Base-by-base conservation (phyloP, 202 grass and related monocot species). In the Panicum virgatum region DNA sequence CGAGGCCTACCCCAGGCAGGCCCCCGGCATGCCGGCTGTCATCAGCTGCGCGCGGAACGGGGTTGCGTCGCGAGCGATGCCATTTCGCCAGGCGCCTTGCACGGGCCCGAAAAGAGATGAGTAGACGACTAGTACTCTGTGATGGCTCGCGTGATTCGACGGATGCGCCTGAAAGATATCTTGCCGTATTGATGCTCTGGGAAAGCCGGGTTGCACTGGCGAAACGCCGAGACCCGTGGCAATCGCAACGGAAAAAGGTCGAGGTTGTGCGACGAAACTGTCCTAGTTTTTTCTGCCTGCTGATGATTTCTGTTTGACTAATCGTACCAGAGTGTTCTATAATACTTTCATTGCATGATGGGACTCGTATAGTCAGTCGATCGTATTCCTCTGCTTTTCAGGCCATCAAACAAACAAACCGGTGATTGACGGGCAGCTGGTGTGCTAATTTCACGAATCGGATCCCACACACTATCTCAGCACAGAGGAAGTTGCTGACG, bases 91-190 rank as follows among this genome's bases (percentile, higher is more conserved):
- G 52, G 66, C 46, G 10, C 22, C 39, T 57, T 47, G 20, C 39
- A 36, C 66, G 47, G 26, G 9, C 43, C 45, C 1, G 13, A 23
- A 62, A n/a, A n/a, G n/a, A n/a, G n/a, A n/a, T n/a, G n/a, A n/a
- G n/a, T n/a, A n/a, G 46, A 69, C 70, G 56, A 16, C n/a, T 19
- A 18, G n/a, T 15, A 9, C 72, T 64, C 65, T 15, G 16, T 76
- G 70, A 71, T 85, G 25, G 53, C 47, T 16, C 26, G 30, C 20
- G 13, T 27, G 86, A 74, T 74, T 39, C 45, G 22, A 37, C 7
- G 9, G 69, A 69, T 36, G 44, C 12, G 44, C 47, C 45, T 18
- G 63, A 69, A 62, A 80, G 57, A 69, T 27, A 56, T 53, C n/a
- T 67, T 27, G 34, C 62, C 36, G 62, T 69, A 52, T 64, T 14